A percentile compares a stretch with the other conserved stretches of the same genome.
Conservation (phyloP, 495 filamentous ascomycete genomes). For the Neurospora discreta region DNA sequence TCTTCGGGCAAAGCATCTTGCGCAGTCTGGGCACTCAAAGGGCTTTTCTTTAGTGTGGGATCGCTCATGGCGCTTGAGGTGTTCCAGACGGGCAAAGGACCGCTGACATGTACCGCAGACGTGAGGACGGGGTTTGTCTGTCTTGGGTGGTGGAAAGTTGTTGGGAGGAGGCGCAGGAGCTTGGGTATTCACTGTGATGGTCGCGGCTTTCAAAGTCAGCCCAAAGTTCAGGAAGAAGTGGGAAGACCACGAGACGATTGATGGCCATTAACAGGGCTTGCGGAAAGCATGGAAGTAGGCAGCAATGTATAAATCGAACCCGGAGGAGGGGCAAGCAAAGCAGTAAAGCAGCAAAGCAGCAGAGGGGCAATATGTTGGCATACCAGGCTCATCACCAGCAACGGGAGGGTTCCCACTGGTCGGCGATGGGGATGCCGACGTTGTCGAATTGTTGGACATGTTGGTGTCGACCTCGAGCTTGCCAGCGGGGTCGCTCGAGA, state of each 20-base stretch:
- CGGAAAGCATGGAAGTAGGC: neutral
- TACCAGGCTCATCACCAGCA: constrained; percentile 26
- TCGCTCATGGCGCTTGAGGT: constrained; percentile 95
- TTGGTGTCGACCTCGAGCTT: constrained; percentile 18
- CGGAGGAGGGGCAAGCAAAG: neutral
- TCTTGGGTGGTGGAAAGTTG: constrained; percentile 70
- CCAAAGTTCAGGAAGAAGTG: neutral
- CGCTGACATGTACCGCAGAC: constrained; percentile 86
- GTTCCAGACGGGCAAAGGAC: constrained; percentile 90
- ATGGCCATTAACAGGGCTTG: neutral
- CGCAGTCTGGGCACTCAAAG: constrained; percentile 94
- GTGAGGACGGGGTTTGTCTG: constrained; percentile 94
- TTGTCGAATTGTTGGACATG: constrained; percentile 20
- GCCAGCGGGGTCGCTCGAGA: constrained; percentile 19
- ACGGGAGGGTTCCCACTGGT: constrained; percentile 11
- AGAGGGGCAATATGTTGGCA: constrained; percentile 2
- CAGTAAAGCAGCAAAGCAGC: neutral
- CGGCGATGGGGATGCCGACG: constrained; percentile 14
- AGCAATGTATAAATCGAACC: neutral
- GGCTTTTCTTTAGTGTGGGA: constrained; percentile 99
- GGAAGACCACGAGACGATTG: neutral
- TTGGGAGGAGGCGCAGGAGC: constrained; percentile 17
- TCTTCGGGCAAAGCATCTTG: constrained; percentile 86
- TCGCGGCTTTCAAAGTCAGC: constrained; percentile 28
- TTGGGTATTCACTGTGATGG: constrained; percentile 42